Percentiles rank a stretch among this genome's conserved stretches.
These are phyloP conservation scores for Trypanosoma scelopori DNA, from an alignment of 208 protist species.

Conservation along the genomic window DNA sequence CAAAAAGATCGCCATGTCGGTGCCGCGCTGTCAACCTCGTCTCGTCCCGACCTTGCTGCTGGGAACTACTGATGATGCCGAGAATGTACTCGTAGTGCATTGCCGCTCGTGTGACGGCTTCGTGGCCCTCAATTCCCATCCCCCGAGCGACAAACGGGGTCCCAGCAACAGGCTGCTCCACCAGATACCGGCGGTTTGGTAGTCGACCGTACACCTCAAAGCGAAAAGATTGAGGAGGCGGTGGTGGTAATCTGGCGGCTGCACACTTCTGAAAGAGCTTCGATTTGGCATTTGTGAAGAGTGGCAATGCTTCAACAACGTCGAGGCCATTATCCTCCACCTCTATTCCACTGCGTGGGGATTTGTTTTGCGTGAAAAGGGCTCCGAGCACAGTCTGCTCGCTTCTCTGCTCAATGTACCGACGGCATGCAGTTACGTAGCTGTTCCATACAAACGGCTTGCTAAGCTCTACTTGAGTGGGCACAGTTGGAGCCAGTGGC, in stretches of 20 bases:
- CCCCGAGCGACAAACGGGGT: constrained; percentile 77
- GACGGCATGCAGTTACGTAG: constrained; percentile 32
- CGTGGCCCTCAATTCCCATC: constrained; percentile 23
- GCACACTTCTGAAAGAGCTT: constrained; percentile 37
- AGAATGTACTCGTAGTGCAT: constrained; percentile 82
- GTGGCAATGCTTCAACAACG: constrained; percentile 33
- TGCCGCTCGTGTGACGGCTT: constrained; percentile 52
- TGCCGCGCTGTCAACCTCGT: neutral
- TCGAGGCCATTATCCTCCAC: constrained; percentile 42
- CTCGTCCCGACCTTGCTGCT: constrained; percentile 2
- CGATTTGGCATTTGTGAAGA: constrained; percentile 32
- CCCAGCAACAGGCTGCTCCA: constrained; percentile 44
- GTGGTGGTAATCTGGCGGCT: constrained; percentile 44
- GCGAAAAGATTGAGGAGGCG: constrained; percentile 36
- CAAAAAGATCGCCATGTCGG: constrained; percentile 25
- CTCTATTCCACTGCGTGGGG: constrained; percentile 31
- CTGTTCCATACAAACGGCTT: constrained; percentile 29
- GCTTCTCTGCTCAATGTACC: constrained; percentile 32
- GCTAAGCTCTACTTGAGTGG: constrained; percentile 28
- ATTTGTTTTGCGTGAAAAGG: constrained; percentile 27
- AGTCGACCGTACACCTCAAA: constrained; percentile 36
- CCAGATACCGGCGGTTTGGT: constrained; percentile 43
- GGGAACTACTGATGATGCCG: constrained; percentile 11
- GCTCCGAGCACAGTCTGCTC: constrained; percentile 29
- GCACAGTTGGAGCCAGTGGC: constrained; percentile 7